Evolutionary conservation across 208 protist genomes (phyloP), one percentile per base, ranked within the genome.

Genomic region (Crithidia fasciculata): DNA sequence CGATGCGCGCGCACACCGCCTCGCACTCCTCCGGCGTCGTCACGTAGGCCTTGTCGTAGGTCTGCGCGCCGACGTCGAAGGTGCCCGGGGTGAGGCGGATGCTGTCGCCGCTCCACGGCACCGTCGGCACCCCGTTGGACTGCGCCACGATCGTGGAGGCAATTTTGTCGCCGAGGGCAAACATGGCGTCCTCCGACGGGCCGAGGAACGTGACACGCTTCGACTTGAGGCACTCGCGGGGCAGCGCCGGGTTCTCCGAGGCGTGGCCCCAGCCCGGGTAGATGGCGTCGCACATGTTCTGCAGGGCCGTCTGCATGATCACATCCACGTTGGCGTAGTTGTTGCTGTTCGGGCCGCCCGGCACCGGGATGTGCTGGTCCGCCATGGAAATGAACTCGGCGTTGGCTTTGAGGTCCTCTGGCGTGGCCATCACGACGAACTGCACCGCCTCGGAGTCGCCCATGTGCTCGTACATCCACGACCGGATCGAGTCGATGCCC

Each of bases 221-320:
- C 9, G 80, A 82, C 69, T 85, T 91, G 39, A 67, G 39, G 58
- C 86, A 93, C 69, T 95, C 87, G 55, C 82, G 86, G n/a, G 98
- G 97, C 39, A 99, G 88, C 36, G 89, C 84, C 5, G 99, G 98
- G 82, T 99, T 99, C 74, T 99, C 98, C 10, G 92, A 98, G 12
- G 99, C 99, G 78, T 99, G 98, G 59, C 99, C 99, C 98, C 99
- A 99, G 19, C 99, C 99, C 18, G 98, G 94, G 90, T 98, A 99
- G 45, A 99, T 98, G 41, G 98, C 99, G 69, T 99, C 94, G 40
- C 88, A 93, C n/a, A 76, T 80, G 67, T 82, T 88, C 67, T 95
- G 86, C 69, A 97, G 68, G n/a, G 98, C 98, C 15, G 98, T 96
- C 68, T 99, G 95, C 62, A 99, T 96, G 75, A 99, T 99, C 43